Percentiles rank a stretch among this genome's conserved stretches.
phyloP scores from a whole-genome alignment of 169 alveolate genomes.

The Ichthyophthirius multifiliis region DNA sequence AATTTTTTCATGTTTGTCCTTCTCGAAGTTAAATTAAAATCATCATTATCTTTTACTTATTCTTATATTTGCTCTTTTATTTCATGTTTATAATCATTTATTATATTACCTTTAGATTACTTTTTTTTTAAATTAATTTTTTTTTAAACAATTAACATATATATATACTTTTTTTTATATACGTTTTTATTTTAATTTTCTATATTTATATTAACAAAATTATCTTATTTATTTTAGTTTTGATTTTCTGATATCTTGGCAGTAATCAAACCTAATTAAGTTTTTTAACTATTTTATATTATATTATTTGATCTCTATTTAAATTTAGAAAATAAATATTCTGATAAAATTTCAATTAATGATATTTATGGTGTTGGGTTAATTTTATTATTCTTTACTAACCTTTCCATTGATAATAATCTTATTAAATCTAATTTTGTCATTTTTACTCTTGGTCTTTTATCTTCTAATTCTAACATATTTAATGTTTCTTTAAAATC shows the following conservation, averaged over 20 bases:
- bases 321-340: slow-evolving; percentile 19
- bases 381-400: slow-evolving; percentile 14
- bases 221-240: too few relatives aligned
- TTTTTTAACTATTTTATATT: not conserved
- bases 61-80: not conserved
- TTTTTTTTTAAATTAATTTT: too few relatives aligned
- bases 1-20: not conserved
- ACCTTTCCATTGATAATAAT: slow-evolving; percentile 26
- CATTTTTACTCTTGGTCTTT: slow-evolving; percentile 36
- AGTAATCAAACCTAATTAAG: too few relatives aligned
- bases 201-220: too few relatives aligned
- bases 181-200: too few relatives aligned
- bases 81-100: too few relatives aligned
- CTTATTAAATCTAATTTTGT: slow-evolving; percentile 34
- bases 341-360: slow-evolving; percentile 32
- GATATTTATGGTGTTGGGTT: slow-evolving; percentile 7
- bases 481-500: slow-evolving; percentile 35
- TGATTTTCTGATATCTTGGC: too few relatives aligned
- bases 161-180: too few relatives aligned
- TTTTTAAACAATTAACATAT: too few relatives aligned
- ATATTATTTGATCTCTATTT: not conserved
- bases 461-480: slow-evolving; percentile 26
- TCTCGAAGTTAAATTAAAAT: not conserved
- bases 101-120: too few relatives aligned
- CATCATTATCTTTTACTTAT: not conserved